Evolutionary conservation across 106 monocot genomes (phyloP), one percentile per base, ranked within the genome.

Genomic region (Gastrodia elata): DNA sequence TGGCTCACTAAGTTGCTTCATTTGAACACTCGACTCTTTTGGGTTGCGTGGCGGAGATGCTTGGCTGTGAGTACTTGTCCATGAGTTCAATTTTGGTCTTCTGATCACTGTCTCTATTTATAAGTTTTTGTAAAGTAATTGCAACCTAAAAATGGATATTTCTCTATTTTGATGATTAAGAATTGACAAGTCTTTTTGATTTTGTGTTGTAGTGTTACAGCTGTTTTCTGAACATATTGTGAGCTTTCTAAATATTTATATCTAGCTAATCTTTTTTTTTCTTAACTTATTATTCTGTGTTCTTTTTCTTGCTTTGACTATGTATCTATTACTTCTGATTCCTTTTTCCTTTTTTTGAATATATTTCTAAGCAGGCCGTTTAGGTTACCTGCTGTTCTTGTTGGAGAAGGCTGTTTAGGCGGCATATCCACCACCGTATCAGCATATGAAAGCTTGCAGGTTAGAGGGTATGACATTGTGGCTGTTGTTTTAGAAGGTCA

Each of bases 351-450:
- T 18, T 37, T 37, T 48, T 26, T 34, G 3, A 71, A 7, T n/a
- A 56, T 74, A 38, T 72, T 25, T 11, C 9, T 74, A 40, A 43
- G 8, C 85, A 98, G 98, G 80, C 88, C 93, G 22, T 91, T 91
- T 67, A 84, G 98, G 79, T 77, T 98, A 39, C 98, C 98, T 48
- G 86, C 80, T 16, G 48, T 98, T 75, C 91, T 98, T 74, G 91
- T 93, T 74, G 98, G 93, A 82, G 98, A 98, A 78, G 98, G 93
- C n/a, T 86, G 74, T 44, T 74, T 98, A 73, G 98, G 97, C 69
- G 98, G 98, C 25, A 93, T 98, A 65, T 93, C 98, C 58, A 76
- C 82, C 59, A 98, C 98, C 38, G 83, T 98, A 70, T 85, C 98
- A 59, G 85, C 98, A n/a, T 98, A 93, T 79, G 98, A 98, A 73